Base-by-base conservation (phyloP, 495 filamentous ascomycete species). In the Trichoderma reesei region DNA sequence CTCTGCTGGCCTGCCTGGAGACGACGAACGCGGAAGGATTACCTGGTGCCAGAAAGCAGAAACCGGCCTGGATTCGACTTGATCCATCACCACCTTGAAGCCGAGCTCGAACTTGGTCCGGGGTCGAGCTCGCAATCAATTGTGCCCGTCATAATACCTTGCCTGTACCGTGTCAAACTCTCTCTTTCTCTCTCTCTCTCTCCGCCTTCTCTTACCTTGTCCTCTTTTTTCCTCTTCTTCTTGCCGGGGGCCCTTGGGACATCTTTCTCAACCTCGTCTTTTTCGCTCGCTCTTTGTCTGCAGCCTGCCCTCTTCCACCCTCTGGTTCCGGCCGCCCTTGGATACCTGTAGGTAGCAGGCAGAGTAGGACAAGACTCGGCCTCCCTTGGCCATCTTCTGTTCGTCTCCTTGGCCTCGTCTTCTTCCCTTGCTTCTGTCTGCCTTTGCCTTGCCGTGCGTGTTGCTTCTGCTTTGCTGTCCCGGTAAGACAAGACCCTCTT, bases 391-490 rank as follows among this genome's bases (percentile, higher is more conserved):
- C 14, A 3, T 33, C 31, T 7, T 26, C 31, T 33, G 51, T 56
- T 31, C 20, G 13, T 33, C 18, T 33, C 20, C 20, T 33, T 56
- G 31, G 51, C 51, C 16, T 18, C 20, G n/a, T n/a, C n/a, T n/a
- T n/a, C n/a, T n/a, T n/a, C n/a, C n/a, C n/a, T n/a, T n/a, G n/a
- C n/a, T n/a, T n/a, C n/a, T n/a, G n/a, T n/a, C n/a, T n/a, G n/a
- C 16, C 44, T n/a, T 48, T 48, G 1, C 44, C 16, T 48, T 48
- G 44, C 44, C n/a, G 16, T 48, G 44, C 44, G 44, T 48, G n/a
- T n/a, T n/a, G n/a, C n/a, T n/a, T n/a, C n/a, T 48, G 44, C 51
- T 56, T 56, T 56, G 51, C 51, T 56, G 51, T 56, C 34, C 51
- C 51, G 51, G 51, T 56, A 56, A 56, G 51, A 56, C 51, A 56